Evolutionary conservation across 23 red algal genomes (phyloP).

Genomic region (Gracilaria domingensis): DNA sequence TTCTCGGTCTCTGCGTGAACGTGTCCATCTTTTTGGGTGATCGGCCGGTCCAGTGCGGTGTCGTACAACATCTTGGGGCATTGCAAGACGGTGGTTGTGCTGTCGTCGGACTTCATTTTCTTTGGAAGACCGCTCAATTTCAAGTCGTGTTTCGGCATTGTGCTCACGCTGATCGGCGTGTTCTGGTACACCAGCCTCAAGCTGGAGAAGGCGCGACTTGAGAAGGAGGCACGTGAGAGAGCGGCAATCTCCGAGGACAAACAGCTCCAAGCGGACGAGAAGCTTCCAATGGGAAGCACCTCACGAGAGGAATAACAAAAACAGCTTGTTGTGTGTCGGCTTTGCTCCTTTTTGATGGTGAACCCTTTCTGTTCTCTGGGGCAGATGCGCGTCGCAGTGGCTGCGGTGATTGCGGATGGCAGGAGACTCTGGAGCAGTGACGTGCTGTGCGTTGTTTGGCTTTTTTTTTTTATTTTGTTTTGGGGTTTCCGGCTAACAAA

Average conservation of each 20-base stretch:
- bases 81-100: conserved; percentile 86
- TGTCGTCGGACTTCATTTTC: conserved; percentile 70
- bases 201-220: conserved; percentile 71
- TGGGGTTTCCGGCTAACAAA: not conserved
- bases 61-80: conserved; percentile 97
- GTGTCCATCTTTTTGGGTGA: conserved; percentile 96
- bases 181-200: conserved; percentile 91
- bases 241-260: not conserved
- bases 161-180: conserved; percentile 81
- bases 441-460: not conserved
- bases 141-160: conserved; percentile 77
- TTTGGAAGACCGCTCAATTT: conserved; percentile 78
- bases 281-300: conserved; percentile 1
- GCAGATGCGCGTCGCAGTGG: too few species aligned
- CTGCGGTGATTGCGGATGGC: too few species aligned
- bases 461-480: not conserved
- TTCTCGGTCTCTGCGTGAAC: conserved; percentile 93
- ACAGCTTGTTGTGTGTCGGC: too few species aligned
- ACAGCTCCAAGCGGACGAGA: conserved; percentile 22
- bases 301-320: conserved; percentile 40
- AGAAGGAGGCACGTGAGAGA: conserved; percentile 67
- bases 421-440: too few species aligned
- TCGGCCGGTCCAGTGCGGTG: conserved; percentile 82
- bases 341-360: not conserved
- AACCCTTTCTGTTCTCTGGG: not conserved